A percentile compares a stretch with the other conserved stretches of the same genome.
These are phyloP conservation scores for Colletotrichum orbiculare DNA, from an alignment of 2,329 filamentous ascomycete species.

Conservation along the genomic window DNA sequence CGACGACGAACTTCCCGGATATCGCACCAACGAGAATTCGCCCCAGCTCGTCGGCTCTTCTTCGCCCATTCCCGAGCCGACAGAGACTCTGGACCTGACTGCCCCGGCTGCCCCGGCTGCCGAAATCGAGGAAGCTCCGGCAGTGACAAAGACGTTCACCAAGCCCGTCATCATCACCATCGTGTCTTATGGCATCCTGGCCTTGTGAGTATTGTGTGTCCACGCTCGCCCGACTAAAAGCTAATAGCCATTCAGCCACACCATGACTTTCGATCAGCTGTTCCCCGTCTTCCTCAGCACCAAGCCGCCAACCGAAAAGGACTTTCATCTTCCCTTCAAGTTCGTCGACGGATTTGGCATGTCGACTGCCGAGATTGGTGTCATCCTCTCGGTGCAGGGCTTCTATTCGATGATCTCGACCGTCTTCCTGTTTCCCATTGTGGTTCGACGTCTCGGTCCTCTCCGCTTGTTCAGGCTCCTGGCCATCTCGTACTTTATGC, in stretches of 20 bases:
- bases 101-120: constrained; percentile 14
- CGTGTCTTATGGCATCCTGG: constrained; percentile 88
- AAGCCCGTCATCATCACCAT: constrained; percentile 88
- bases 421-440: constrained; percentile 82
- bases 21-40: constrained; percentile 70
- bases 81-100: constrained; percentile 49
- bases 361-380: constrained; percentile 83
- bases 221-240: not conserved
- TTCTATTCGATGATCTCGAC: constrained; percentile 90
- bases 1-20: constrained; percentile 74
- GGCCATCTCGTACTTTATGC: constrained; percentile 83
- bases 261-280: constrained; percentile 94
- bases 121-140: constrained; percentile 1
- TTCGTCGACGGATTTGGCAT: constrained; percentile 90
- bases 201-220: constrained; percentile 79
- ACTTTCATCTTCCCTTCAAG: constrained; percentile 77
- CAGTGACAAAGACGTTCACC: constrained; percentile 74
- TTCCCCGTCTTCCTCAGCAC: constrained; percentile 93
- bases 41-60: constrained; percentile 56
- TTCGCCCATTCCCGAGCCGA: constrained; percentile 43
- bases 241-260: constrained; percentile 73
- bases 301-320: constrained; percentile 53
- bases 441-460: constrained; percentile 80
- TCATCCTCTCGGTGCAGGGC: constrained; percentile 90
- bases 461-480: constrained; percentile 85